A percentile compares a stretch with the other conserved stretches of the same genome.
Conservation (phyloP, 139 green algal genomes). For the Ettlia oleoabundans region DNA sequence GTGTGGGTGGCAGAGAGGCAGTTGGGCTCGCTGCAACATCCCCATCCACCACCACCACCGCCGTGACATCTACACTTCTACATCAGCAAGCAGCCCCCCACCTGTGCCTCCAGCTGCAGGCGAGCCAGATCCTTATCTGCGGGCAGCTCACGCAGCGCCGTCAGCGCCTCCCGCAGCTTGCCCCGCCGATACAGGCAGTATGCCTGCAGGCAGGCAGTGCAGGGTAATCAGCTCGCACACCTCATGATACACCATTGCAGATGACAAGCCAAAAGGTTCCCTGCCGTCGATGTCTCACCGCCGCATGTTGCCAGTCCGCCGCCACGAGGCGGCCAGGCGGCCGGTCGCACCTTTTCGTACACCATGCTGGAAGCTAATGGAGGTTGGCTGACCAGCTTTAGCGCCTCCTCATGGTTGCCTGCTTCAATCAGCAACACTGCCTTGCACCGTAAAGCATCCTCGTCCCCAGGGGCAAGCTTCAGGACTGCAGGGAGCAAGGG, state of each 20-base stretch:
- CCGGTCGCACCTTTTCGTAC: constrained; percentile 81
- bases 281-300: too few relatives aligned
- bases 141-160: constrained; percentile 25
- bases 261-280: too few relatives aligned
- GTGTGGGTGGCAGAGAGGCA: too few relatives aligned
- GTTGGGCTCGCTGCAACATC: background rate
- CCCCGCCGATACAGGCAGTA: constrained; percentile 87
- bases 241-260: too few relatives aligned
- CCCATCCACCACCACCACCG: too few relatives aligned
- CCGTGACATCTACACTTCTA: background rate
- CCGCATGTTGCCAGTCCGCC: too few relatives aligned
- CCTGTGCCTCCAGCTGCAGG: constrained; percentile 84
- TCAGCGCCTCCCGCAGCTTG: constrained; percentile 65
- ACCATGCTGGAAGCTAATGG: constrained; percentile 40
- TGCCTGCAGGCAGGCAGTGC: constrained; percentile 59
- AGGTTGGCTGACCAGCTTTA: constrained; percentile 42
- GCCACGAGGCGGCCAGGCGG: too few relatives aligned
- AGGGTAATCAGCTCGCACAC: too few relatives aligned
- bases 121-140: constrained; percentile 21
- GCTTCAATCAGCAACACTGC: constrained; percentile 69
- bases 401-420: constrained; percentile 62
- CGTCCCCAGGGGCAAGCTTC: constrained; percentile 62
- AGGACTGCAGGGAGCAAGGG: constrained; percentile 68
- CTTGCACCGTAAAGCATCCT: constrained; percentile 75
- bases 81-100: constrained; percentile 24